A percentile compares a stretch with the other conserved stretches of the same genome.
Evolutionary conservation across 2,329 filamentous ascomycete species (phyloP).

Genomic region (Leptoxyphium fumago): DNA sequence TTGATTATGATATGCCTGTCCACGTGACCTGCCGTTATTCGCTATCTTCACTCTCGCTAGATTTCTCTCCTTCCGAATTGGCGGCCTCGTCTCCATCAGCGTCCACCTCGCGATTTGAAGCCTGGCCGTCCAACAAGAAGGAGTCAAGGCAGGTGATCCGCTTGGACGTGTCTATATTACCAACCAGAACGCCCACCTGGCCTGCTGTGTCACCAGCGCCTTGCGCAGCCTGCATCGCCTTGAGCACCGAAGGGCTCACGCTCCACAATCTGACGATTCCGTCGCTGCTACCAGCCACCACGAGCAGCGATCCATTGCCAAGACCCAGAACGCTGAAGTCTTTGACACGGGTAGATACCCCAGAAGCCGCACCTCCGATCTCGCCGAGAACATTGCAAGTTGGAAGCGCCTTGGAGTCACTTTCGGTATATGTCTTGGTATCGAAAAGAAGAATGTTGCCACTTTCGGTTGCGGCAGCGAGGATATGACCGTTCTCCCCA

Average conservation of each 20-base stretch:
- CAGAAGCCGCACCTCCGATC: constrained; percentile 52
- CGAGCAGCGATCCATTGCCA: constrained; percentile 32
- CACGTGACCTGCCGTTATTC: background rate
- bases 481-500: constrained; percentile 1
- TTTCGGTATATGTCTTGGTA: constrained; percentile 24
- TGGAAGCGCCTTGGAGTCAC: constrained; percentile 28
- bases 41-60: background rate
- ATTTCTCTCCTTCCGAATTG: background rate
- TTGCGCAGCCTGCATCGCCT: background rate
- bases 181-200: constrained; percentile 53
- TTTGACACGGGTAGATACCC: constrained; percentile 63
- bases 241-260: constrained; percentile 4
- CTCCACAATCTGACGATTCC: constrained; percentile 71
- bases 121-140: constrained; percentile 53
- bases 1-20: too few relatives aligned
- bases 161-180: constrained; percentile 70
- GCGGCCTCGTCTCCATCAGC: background rate
- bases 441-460: constrained; percentile 75
- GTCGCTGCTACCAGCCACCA: constrained; percentile 71
- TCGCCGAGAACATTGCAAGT: constrained; percentile 37
- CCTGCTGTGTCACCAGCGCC: constrained; percentile 11
- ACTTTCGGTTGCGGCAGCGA: constrained; percentile 75
- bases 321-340: constrained; percentile 58
- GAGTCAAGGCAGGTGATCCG: constrained; percentile 78
- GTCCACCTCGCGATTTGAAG: constrained; percentile 1